These are phyloP conservation scores for Trametes polyzona DNA, from an alignment of 1,284 basidiomycete species.

Conservation along the genomic window DNA sequence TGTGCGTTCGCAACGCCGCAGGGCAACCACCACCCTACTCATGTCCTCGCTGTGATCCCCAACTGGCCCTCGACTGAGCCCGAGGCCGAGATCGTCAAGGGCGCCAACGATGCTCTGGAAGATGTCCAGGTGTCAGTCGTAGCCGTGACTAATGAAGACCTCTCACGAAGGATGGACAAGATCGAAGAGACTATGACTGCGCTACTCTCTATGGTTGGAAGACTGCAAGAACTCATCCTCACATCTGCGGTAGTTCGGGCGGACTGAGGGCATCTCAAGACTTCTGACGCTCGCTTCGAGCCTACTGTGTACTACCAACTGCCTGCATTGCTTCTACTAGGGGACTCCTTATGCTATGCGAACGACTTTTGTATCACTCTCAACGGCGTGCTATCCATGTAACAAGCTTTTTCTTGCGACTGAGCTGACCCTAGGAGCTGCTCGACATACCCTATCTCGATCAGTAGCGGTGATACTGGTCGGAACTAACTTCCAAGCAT, in stretches of 20 bases:
- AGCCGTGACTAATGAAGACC: background rate
- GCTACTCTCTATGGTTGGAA: background rate
- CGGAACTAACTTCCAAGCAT: too few relatives aligned
- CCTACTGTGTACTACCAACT: too few relatives aligned
- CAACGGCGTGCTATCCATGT: too few relatives aligned
- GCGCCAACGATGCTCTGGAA: background rate
- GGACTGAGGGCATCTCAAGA: too few relatives aligned
- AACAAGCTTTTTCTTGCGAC: too few relatives aligned
- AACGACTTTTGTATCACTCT: too few relatives aligned
- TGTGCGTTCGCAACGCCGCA: background rate
- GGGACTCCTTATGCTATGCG: too few relatives aligned
- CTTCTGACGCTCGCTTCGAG: too few relatives aligned
- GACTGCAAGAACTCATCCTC: background rate
- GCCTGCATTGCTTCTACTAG: too few relatives aligned
- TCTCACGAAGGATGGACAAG: slow-evolving; percentile 1
- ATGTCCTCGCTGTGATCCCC: background rate
- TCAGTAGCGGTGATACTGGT: too few relatives aligned
- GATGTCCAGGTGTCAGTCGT: background rate
- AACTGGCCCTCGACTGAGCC: background rate
- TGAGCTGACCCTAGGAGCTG: too few relatives aligned
- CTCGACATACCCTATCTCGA: too few relatives aligned
- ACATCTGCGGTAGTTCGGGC: background rate
- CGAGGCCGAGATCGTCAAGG: background rate
- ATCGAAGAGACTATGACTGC: background rate
- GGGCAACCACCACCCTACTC: background rate